A percentile compares a stretch with the other conserved stretches of the same genome.
Conservation (phyloP, 2,329 filamentous ascomycete species). For the Aspergillus quadrilineatus region DNA sequence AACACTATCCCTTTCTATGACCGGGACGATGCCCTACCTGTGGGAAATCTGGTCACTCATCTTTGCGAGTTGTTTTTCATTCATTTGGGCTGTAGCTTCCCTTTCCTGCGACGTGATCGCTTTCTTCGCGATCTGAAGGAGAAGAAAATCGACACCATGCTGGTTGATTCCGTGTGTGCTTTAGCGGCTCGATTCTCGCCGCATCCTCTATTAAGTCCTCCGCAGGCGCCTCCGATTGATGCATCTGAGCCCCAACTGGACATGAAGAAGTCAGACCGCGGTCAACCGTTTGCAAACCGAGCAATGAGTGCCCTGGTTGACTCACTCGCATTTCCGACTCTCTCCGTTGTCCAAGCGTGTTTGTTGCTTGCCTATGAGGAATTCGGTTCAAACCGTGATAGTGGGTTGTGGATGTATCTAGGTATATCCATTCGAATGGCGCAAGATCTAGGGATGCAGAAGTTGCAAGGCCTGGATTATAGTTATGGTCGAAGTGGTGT, state of each 20-base stretch:
- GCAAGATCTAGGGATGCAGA: conserved; percentile 76
- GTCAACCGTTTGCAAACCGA: conserved; percentile 74
- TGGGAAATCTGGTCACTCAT: conserved; percentile 71
- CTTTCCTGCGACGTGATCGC: conserved; percentile 71
- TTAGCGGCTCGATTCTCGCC: conserved; percentile 76
- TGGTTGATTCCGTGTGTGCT: conserved; percentile 83
- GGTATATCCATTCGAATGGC: conserved; percentile 83
- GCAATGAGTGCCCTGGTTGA: conserved; percentile 82
- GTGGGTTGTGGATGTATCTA: conserved; percentile 90
- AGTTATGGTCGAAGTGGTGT: conserved; percentile 55
- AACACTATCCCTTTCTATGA: conserved; percentile 71
- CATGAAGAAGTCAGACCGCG: conserved; percentile 62
- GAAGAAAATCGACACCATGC: conserved; percentile 76
- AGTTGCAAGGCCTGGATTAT: conserved; percentile 69
- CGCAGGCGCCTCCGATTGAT: conserved; percentile 54
- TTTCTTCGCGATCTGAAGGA: conserved; percentile 76
- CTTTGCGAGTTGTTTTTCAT: conserved; percentile 78
- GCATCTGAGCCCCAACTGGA: conserved; percentile 32
- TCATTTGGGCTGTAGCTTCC: conserved; percentile 81
- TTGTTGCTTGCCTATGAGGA: conserved; percentile 83
- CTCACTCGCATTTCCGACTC: conserved; percentile 76
- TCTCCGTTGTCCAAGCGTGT: conserved; percentile 80
- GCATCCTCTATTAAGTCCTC: conserved; percentile 52
- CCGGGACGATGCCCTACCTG: conserved; percentile 65
- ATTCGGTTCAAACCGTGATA: conserved; percentile 84